Percentiles rank a stretch among this genome's conserved stretches.
These are phyloP conservation scores for Raffaelea ambrosiae DNA, from an alignment of 2,329 filamentous ascomycete genomes.

Conservation along the genomic window DNA sequence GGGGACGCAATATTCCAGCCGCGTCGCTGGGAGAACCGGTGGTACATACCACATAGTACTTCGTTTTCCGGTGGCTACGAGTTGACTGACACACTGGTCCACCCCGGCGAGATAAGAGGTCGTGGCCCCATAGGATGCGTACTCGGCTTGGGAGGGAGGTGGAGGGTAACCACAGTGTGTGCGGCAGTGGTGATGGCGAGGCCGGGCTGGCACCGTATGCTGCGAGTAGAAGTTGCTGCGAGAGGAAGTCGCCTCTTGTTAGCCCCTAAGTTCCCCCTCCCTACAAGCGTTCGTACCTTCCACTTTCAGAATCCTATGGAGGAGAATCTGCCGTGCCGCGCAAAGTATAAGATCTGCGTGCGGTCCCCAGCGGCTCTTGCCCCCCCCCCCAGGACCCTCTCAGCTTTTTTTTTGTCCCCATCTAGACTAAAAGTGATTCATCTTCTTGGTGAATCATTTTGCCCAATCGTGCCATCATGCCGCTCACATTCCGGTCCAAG, in stretches of 20 bases:
- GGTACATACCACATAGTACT: too few relatives aligned
- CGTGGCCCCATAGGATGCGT: background rate
- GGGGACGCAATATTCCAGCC: too few relatives aligned
- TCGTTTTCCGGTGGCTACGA: too few relatives aligned
- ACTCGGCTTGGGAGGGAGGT: background rate
- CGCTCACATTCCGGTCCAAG: conserved; percentile 1
- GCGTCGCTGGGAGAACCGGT: too few relatives aligned
- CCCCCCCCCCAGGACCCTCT: background rate
- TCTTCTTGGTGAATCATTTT: background rate
- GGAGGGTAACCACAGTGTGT: background rate
- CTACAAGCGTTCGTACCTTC: background rate
- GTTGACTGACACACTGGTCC: too few relatives aligned
- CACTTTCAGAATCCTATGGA: background rate
- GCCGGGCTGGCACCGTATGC: too few relatives aligned
- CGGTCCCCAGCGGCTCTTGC: too few relatives aligned
- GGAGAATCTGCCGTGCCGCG: background rate
- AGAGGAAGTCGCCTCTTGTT: too few relatives aligned
- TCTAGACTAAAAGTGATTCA: background rate
- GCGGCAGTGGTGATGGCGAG: background rate
- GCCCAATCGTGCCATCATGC: background rate
- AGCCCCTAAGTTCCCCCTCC: background rate
- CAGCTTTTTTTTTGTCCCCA: background rate
- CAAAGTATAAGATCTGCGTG: background rate
- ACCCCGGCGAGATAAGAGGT: too few relatives aligned
- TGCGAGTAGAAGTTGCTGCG: too few relatives aligned